phyloP scores from a whole-genome alignment of 257 asterid species.

The Solanum ossicruentum region DNA sequence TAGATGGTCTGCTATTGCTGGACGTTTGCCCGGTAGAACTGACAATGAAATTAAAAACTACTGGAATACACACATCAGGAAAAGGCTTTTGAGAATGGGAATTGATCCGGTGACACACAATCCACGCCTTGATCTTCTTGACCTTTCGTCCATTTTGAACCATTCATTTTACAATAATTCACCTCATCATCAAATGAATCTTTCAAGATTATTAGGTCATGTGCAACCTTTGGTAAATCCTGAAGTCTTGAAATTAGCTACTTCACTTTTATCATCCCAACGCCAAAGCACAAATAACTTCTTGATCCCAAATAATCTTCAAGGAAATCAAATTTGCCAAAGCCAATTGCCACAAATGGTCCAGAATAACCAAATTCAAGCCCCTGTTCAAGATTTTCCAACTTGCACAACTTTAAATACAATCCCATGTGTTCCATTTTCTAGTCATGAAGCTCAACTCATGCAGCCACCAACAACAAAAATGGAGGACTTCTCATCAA shows the following conservation, averaged over 20 bases:
- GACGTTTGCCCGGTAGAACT: conserved; percentile 68
- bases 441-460: conserved; percentile 14
- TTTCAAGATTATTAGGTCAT: conserved; percentile 41
- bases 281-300: conserved; percentile 15
- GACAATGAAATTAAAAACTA: conserved; percentile 80
- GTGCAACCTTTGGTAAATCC: conserved; percentile 39
- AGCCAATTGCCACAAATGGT: conserved; percentile 14
- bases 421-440: background rate
- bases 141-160: conserved; percentile 41
- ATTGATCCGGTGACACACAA: conserved; percentile 75
- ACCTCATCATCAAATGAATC: conserved; percentile 20
- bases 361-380: conserved; percentile 22
- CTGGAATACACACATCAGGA: conserved; percentile 74
- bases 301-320: conserved; percentile 14
- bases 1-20: conserved; percentile 89
- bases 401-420: background rate
- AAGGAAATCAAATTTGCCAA: conserved; percentile 12
- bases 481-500: conserved; percentile 11
- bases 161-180: conserved; percentile 14
- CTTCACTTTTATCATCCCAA: conserved; percentile 34
- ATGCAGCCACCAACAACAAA: conserved; percentile 23
- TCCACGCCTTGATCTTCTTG: conserved; percentile 75
- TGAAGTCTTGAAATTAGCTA: conserved; percentile 38
- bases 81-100: conserved; percentile 74
- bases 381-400: conserved; percentile 18